Percentiles rank a stretch among this genome's conserved stretches.
These are phyloP conservation scores for Psidium friedrichsthalianum DNA, from an alignment of 345 rosid genomes.

Conservation along the genomic window DNA sequence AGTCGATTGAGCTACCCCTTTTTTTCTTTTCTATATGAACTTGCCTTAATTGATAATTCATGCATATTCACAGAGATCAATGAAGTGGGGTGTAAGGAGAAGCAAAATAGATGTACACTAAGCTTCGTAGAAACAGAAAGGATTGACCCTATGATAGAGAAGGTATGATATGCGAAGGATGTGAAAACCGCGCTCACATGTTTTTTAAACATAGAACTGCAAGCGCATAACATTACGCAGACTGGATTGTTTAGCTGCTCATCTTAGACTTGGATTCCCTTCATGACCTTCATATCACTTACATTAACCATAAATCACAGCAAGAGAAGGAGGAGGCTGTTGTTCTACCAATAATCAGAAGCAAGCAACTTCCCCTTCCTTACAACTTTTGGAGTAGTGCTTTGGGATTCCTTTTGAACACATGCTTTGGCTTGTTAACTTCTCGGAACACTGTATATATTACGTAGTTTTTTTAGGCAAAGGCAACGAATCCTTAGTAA, in stretches of 20 bases:
- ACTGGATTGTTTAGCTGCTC: not conserved
- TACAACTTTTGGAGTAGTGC: no score
- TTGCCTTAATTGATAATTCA: not conserved
- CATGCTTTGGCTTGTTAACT: no score
- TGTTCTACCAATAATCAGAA: no score
- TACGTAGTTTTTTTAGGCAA: no score
- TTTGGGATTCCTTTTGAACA: no score
- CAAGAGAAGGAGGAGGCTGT: not conserved
- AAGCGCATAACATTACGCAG: not conserved
- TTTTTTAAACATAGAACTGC: not conserved
- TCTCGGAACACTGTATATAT: no score
- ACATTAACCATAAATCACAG: not conserved
- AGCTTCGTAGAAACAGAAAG: not conserved
- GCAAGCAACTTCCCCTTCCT: no score
- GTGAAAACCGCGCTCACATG: not conserved
- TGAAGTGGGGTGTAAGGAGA: not conserved
- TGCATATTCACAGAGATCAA: not conserved
- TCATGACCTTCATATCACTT: not conserved
- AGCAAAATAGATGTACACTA: not conserved
- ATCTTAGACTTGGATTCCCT: not conserved
- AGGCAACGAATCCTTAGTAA: no score
- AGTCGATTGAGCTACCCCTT: rapidly evolving
- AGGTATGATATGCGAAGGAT: not conserved
- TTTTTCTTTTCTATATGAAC: not conserved
- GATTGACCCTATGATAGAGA: not conserved